phyloP scores from a whole-genome alignment of 2,329 filamentous ascomycete species.

The Colletotrichum melonis region DNA sequence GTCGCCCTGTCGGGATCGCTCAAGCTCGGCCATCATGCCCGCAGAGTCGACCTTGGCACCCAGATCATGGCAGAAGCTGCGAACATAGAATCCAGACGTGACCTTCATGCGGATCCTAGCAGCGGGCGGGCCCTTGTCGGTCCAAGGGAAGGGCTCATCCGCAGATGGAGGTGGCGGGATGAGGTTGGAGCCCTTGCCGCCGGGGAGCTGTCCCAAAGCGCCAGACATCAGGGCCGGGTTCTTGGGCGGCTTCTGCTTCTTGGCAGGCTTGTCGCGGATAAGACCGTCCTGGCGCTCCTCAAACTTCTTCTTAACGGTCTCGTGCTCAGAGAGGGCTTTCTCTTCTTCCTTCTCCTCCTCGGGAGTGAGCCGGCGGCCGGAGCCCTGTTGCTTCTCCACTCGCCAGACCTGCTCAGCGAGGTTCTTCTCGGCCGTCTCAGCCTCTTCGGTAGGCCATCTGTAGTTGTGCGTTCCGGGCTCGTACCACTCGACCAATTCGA shows the following conservation, averaged over 20 bases:
- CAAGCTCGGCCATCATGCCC: conserved; percentile 86
- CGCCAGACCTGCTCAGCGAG: conserved; percentile 80
- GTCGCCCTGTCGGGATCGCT: conserved; percentile 83
- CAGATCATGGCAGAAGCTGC: conserved; percentile 92
- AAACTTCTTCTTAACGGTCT: conserved; percentile 68
- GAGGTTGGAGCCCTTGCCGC: conserved; percentile 64
- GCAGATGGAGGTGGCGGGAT: conserved; percentile 60
- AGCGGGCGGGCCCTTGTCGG: conserved; percentile 76
- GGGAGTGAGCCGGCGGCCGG: conserved; percentile 59
- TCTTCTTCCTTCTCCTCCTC: conserved; percentile 67
- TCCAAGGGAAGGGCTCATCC: conserved; percentile 66
- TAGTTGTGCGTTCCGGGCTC: conserved; percentile 84
- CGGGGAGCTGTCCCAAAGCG: conserved; percentile 63
- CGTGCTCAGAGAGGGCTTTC: conserved; percentile 65
- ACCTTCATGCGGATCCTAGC: conserved; percentile 90
- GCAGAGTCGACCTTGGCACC: conserved; percentile 84
- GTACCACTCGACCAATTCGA: conserved; percentile 87
- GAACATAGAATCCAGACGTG: conserved; percentile 95
- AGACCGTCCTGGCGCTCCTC: conserved; percentile 68
- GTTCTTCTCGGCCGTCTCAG: conserved; percentile 78
- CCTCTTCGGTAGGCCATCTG: conserved; percentile 84
- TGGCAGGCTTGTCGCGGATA: conserved; percentile 61
- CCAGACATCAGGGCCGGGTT: conserved; percentile 66
- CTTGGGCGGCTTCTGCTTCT: conserved; percentile 49
- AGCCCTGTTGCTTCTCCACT: conserved; percentile 67